Conservation (phyloP, 140 eudicot species). For the Cichorium intybus region DNA sequence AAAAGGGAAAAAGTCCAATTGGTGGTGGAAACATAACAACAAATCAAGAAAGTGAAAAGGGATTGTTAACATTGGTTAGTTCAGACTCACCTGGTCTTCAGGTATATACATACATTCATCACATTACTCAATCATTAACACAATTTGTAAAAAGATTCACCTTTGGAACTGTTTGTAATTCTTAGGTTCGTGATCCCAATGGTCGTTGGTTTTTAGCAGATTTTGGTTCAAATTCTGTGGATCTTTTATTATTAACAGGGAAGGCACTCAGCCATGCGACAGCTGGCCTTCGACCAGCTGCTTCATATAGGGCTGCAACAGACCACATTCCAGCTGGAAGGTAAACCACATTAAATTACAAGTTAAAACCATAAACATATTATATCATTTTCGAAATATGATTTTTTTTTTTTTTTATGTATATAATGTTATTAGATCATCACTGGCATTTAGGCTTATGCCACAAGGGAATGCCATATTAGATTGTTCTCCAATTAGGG, state of each 20-base stretch:
- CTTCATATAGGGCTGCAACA: constrained; percentile 62
- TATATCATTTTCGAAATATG: not conserved
- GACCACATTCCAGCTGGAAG: constrained; percentile 65
- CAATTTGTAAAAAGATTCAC: too few species aligned
- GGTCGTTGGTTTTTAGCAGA: constrained; percentile 97
- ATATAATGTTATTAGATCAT: constrained; percentile 48
- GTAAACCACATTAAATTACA: constrained; percentile 32
- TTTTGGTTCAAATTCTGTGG: constrained; percentile 62
- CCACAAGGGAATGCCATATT: constrained; percentile 90
- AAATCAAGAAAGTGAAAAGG: constrained; percentile 76
- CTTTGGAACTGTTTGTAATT: too few species aligned
- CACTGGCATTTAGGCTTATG: constrained; percentile 92
- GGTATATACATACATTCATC: constrained; percentile 46
- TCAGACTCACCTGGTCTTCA: constrained; percentile 88
- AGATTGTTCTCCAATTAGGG: constrained; percentile 78
- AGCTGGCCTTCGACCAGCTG: constrained; percentile 90
- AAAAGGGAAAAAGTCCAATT: constrained; percentile 67
- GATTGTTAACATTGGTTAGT: constrained; percentile 74
- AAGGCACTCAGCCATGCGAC: constrained; percentile 95
- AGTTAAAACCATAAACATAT: too few species aligned
- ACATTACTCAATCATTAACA: not conserved
- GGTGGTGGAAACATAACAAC: constrained; percentile 65
- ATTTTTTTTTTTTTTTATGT: too few species aligned
- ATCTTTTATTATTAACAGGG: constrained; percentile 78
- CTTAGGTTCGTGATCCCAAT: constrained; percentile 96